These are phyloP conservation scores for Solanum hybrid DNA, from an alignment of 305 asterid species.

Conservation along the genomic window DNA sequence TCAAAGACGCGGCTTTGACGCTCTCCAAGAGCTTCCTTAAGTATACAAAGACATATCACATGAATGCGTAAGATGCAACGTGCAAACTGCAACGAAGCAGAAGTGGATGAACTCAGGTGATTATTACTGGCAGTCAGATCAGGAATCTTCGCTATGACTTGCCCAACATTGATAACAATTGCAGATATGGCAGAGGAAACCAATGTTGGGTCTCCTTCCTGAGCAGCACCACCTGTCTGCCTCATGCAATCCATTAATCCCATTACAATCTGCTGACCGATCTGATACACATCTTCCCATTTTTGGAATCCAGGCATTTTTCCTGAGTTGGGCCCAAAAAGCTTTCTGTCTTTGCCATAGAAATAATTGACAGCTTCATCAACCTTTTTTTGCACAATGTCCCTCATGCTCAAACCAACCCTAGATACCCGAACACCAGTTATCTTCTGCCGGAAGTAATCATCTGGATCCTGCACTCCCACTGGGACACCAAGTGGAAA, in stretches of 20 bases:
- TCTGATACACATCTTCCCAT: conserved; percentile 58
- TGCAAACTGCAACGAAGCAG: conserved; percentile 53
- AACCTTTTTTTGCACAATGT: conserved; percentile 67
- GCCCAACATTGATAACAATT: conserved; percentile 66
- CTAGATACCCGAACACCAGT: conserved; percentile 67
- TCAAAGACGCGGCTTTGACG: conserved; percentile 97
- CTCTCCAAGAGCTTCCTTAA: conserved; percentile 96
- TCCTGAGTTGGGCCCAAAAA: conserved; percentile 41
- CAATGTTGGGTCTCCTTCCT: conserved; percentile 96
- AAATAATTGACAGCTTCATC: conserved; percentile 66
- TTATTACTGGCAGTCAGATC: conserved; percentile 48
- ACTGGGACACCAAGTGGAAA: conserved; percentile 86
- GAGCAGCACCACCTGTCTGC: conserved; percentile 99
- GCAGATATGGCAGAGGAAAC: conserved; percentile 95
- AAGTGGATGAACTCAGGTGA: conserved; percentile 42
- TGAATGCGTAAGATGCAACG: conserved; percentile 71
- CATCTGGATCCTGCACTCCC: conserved; percentile 94
- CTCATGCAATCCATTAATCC: conserved; percentile 97
- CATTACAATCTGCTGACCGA: conserved; percentile 75
- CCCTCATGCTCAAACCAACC: conserved; percentile 86
- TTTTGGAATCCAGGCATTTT: conserved; percentile 52
- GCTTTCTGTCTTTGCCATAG: conserved; percentile 66
- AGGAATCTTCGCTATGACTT: conserved; percentile 64
- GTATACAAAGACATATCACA: conserved; percentile 64
- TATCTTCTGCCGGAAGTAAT: conserved; percentile 86